Evolutionary conservation across 148 eudicot genomes (phyloP).

Genomic region (Camellia japonica): DNA sequence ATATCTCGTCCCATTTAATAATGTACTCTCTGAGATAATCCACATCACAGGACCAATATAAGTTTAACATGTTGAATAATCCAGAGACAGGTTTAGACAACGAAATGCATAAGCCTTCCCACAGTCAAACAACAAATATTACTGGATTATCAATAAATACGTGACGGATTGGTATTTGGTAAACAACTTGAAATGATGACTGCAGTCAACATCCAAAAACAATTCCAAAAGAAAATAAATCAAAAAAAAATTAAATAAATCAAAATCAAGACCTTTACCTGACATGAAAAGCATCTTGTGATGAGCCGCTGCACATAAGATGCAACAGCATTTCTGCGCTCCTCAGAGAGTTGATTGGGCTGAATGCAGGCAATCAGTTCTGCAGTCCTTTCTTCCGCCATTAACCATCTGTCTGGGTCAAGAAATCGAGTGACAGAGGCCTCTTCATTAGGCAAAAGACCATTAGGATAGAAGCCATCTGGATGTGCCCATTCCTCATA

Average conservation of each 20-base stretch:
- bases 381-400: conserved; percentile 62
- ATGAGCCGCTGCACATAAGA: conserved; percentile 67
- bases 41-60: background rate
- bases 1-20: background rate
- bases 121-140: background rate
- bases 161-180: background rate
- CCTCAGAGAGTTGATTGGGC: conserved; percentile 64
- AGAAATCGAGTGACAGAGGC: conserved; percentile 39
- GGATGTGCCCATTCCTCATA: conserved; percentile 30
- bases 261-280: conserved; percentile 36
- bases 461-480: conserved; percentile 46
- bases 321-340: conserved; percentile 68
- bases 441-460: conserved; percentile 53
- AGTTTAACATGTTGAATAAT: background rate
- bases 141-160: background rate
- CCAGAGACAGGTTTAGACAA: background rate
- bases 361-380: conserved; percentile 66
- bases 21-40: background rate
- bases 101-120: background rate
- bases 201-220: background rate
- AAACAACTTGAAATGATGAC: background rate
- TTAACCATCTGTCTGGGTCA: conserved; percentile 57
- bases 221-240: background rate
- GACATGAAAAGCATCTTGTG: conserved; percentile 56
- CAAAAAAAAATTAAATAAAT: background rate